Evolutionary conservation across 352 stramenopile genomes (phyloP).

Genomic region (Pythium phragmiticola): DNA sequence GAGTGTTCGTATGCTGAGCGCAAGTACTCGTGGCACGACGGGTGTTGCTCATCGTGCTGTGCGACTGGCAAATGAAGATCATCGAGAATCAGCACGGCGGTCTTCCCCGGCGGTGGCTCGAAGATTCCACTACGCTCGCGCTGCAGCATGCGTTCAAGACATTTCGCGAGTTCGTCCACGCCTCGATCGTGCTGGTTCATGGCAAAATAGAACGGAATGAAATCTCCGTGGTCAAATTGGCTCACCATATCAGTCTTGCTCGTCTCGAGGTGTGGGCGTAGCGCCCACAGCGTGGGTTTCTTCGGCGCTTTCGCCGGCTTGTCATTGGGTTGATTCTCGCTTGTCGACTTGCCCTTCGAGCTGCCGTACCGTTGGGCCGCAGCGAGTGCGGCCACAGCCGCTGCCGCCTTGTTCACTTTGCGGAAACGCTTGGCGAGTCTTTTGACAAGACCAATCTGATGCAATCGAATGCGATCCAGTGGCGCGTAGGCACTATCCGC

Average conservation of each 20-base stretch:
- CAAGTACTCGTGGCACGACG: constrained; percentile 27
- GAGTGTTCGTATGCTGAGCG: constrained; percentile 24
- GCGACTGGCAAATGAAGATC: constrained; percentile 36
- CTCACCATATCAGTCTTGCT: constrained; percentile 18
- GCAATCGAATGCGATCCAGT: constrained; percentile 30
- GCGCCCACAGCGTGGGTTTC: constrained; percentile 10
- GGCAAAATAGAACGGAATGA: constrained; percentile 33
- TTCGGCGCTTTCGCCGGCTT: constrained; percentile 11
- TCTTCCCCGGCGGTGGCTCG: constrained; percentile 38
- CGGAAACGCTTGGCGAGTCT: constrained; percentile 28
- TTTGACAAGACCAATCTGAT: constrained; percentile 30
- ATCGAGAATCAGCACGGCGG: constrained; percentile 34
- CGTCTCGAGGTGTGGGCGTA: constrained; percentile 13
- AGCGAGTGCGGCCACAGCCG: constrained; percentile 18
- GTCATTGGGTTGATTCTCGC: background rate
- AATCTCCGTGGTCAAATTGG: constrained; percentile 29
- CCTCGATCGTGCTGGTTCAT: constrained; percentile 26
- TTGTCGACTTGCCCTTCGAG: background rate
- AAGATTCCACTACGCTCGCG: constrained; percentile 34
- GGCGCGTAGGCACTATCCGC: constrained; percentile 22
- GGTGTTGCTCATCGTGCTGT: constrained; percentile 22
- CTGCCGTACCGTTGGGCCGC: constrained; percentile 16
- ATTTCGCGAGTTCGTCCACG: constrained; percentile 20
- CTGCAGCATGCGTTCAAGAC: constrained; percentile 36
- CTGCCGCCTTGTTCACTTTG: constrained; percentile 29